phyloP scores from a whole-genome alignment of 352 stramenopile genomes.

The Globisporangium cederbergense region DNA sequence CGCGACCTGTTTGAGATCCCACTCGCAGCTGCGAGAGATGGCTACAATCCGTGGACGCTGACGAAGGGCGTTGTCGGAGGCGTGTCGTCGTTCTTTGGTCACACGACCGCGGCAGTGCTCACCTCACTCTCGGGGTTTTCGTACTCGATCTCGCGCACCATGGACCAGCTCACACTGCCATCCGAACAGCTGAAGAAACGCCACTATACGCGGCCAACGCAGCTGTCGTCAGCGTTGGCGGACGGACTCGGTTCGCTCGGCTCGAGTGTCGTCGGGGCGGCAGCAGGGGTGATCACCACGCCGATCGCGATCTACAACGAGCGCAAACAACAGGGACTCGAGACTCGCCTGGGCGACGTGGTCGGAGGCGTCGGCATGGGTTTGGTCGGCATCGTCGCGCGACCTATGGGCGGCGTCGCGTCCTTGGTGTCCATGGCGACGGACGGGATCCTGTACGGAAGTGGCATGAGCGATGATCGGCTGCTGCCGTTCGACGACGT shows the following conservation, averaged over 20 bases:
- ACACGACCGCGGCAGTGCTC: conserved; percentile 63
- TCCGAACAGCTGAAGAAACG: conserved; percentile 53
- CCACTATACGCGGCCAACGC: conserved; percentile 63
- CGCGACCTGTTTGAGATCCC: conserved; percentile 81
- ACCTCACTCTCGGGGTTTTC: conserved; percentile 78
- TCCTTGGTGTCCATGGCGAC: conserved; percentile 75
- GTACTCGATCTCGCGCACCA: conserved; percentile 76
- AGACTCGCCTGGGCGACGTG: conserved; percentile 58
- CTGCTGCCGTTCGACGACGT: conserved; percentile 28
- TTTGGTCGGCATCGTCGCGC: conserved; percentile 72
- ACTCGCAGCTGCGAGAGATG: conserved; percentile 54
- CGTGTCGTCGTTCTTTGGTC: conserved; percentile 67
- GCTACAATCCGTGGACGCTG: conserved; percentile 75
- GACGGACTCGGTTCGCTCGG: conserved; percentile 66
- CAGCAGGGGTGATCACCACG: conserved; percentile 71
- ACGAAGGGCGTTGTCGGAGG: conserved; percentile 69
- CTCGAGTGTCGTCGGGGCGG: conserved; percentile 72
- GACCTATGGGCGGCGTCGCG: conserved; percentile 72
- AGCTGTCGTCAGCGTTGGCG: conserved; percentile 58
- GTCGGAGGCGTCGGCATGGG: conserved; percentile 74
- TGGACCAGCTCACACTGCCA: conserved; percentile 76
- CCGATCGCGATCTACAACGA: conserved; percentile 75
- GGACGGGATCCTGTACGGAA: conserved; percentile 67
- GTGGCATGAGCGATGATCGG: conserved; percentile 38
- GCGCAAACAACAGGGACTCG: conserved; percentile 52